phyloP scores from a whole-genome alignment of 371 early-diverging fungal genomes.

The Blakeslea trispora region DNA sequence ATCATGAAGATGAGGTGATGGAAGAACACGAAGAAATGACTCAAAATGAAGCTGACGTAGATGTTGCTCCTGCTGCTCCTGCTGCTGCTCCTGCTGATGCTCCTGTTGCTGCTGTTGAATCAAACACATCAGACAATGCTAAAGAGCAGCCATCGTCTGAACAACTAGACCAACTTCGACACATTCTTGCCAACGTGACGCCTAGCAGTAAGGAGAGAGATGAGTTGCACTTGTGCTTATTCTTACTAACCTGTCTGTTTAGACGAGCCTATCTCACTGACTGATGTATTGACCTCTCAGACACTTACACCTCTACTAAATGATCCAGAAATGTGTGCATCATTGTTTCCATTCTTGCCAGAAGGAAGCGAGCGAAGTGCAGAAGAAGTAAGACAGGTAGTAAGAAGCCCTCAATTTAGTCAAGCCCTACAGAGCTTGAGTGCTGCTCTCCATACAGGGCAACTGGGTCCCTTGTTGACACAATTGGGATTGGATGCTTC shows the following conservation, averaged over 20 bases:
- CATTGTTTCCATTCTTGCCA: constrained; percentile 66
- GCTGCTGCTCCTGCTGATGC: not conserved
- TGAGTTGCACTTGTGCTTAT: no score
- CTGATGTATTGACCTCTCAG: constrained; percentile 52
- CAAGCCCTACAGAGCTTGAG: constrained; percentile 66
- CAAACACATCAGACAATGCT: not conserved
- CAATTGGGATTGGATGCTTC: constrained; percentile 65
- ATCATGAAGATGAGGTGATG: not conserved
- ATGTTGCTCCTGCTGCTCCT: not conserved
- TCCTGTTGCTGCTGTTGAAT: not conserved
- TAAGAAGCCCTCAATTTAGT: constrained; percentile 70
- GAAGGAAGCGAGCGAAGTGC: constrained; percentile 45
- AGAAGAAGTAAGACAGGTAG: constrained; percentile 57
- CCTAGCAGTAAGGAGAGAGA: constrained; percentile 8
- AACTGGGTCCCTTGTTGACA: constrained; percentile 64
- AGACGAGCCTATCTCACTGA: constrained; percentile 20
- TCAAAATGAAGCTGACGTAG: constrained; percentile 13
- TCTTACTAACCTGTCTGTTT: no score
- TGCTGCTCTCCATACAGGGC: constrained; percentile 66
- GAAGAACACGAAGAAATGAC: not conserved
- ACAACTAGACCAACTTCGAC: constrained; percentile 26
- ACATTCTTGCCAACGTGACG: constrained; percentile 24
- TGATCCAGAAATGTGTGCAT: constrained; percentile 50
- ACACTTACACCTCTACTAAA: constrained; percentile 57
- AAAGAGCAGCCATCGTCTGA: constrained; percentile 11